These are phyloP conservation scores for Alternaria ventricosa DNA, from an alignment of 2,329 filamentous ascomycete genomes.

Conservation along the genomic window DNA sequence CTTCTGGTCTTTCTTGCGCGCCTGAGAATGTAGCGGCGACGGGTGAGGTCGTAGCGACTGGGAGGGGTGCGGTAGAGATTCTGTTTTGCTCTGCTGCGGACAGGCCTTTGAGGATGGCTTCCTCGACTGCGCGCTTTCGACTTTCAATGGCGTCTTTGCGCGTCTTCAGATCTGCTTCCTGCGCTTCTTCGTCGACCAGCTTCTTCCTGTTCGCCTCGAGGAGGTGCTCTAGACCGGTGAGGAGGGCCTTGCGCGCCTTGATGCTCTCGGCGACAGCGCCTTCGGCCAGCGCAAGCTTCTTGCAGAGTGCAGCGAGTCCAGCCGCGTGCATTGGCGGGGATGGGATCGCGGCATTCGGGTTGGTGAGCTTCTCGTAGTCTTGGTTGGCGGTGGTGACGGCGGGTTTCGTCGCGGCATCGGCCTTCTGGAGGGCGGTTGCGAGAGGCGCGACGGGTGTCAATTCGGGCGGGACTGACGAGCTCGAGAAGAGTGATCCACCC, in stretches of 20 bases:
- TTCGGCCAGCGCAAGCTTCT: conserved; percentile 85
- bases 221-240: conserved; percentile 82
- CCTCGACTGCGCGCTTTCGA: conserved; percentile 88
- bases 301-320: conserved; percentile 85
- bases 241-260: conserved; percentile 78
- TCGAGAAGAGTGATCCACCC: conserved; percentile 74
- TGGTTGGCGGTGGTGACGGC: conserved; percentile 73
- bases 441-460: conserved; percentile 76
- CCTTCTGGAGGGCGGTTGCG: conserved; percentile 76
- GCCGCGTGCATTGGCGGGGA: conserved; percentile 91
- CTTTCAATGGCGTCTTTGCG: conserved; percentile 76
- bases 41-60: conserved; percentile 26
- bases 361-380: conserved; percentile 85
- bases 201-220: conserved; percentile 75
- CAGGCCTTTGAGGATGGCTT: conserved; percentile 86
- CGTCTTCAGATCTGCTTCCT: conserved; percentile 68
- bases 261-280: conserved; percentile 88
- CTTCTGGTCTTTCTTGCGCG: conserved; percentile 73
- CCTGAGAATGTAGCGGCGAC: conserved; percentile 19
- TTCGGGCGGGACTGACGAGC: conserved; percentile 72
- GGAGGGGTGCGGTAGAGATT: conserved; percentile 49
- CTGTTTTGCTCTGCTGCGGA: conserved; percentile 64
- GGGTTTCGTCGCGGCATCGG: conserved; percentile 70
- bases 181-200: conserved; percentile 71
- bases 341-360: conserved; percentile 71